Evolutionary conservation across 2,329 filamentous ascomycete species (phyloP), one percentile per base, ranked within the genome.

Genomic region (Xylariaceae sp.): DNA sequence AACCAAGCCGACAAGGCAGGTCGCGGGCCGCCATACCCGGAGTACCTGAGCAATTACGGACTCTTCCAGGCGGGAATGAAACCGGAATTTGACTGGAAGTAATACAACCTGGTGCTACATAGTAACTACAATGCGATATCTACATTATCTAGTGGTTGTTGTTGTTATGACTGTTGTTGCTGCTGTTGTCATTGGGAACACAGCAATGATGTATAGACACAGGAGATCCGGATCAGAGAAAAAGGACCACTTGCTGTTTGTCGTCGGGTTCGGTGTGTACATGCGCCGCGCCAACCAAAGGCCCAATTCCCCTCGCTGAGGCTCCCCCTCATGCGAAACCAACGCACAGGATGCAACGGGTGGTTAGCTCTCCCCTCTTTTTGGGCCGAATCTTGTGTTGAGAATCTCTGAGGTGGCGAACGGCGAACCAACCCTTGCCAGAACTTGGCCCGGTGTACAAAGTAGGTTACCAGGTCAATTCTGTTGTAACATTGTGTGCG

Each of bases 241-340:
- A 15, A 34, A 59, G 47, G 55, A 19, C 51, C 51, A 54, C 53
- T 51, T 30, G 15, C 32, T 34, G 32, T 13, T 15, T 45, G 46
- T 45, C 58, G 53, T 58, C 59, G 53, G 60, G 61, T 60, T 62
- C 55, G 61, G 62, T 65, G 60, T 64, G 58, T 53, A 21, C 41
- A 39, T 19, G 41, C 36, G 34, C 43, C 48, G 43, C 45, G 54
- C 29, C 45, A 48, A 47, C 12, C 42, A 16, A 30, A 39, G 39
- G 42, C 30, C 37, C 37, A 39, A 39, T 43, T 45, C 30, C 37
- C 32, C 32, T 46, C 46, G 44, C 29, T 54, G 51, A 47, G 42
- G 40, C 45, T 51, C 34, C 48, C 37, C 47, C 44, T 43, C 30
- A 34, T 46, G 37, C 47, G 22, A 49, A 26, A 32, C 26, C 42